Evolutionary conservation across 805 yeast genomes (phyloP).

Genomic region (Candida ipomoeae): DNA sequence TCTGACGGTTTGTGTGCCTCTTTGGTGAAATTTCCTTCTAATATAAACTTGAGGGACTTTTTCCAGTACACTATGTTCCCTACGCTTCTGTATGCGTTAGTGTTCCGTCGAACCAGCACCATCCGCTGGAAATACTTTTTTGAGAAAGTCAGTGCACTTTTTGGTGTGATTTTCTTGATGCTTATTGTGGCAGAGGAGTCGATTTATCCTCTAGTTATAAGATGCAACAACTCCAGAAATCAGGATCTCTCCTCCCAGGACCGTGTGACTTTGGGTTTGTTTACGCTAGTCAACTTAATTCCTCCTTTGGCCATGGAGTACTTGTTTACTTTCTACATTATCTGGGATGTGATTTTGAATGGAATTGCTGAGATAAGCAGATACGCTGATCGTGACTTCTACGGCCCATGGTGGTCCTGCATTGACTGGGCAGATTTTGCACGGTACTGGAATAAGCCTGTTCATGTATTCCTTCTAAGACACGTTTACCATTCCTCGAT

Average conservation of each 20-base stretch:
- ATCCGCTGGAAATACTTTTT: constrained; percentile 68
- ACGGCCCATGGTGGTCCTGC: constrained; percentile 98
- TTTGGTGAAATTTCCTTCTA: constrained; percentile 58
- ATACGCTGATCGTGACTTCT: constrained; percentile 89
- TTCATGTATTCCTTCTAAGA: constrained; percentile 79
- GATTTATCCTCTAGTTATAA: constrained; percentile 68
- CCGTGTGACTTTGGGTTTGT: constrained; percentile 4
- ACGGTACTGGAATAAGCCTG: constrained; percentile 92
- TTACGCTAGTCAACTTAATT: constrained; percentile 61
- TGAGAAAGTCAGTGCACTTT: constrained; percentile 70
- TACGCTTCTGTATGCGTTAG: constrained; percentile 76
- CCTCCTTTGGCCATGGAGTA: constrained; percentile 79
- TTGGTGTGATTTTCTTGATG: constrained; percentile 85
- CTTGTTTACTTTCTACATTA: constrained; percentile 74
- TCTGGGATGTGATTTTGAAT: constrained; percentile 93
- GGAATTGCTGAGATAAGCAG: constrained; percentile 82
- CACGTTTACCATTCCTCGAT: constrained; percentile 94
- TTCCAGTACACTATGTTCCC: constrained; percentile 86
- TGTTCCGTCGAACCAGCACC: constrained; percentile 68
- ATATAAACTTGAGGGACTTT: constrained; percentile 61
- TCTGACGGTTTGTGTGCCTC: constrained; percentile 11
- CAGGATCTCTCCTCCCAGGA: constrained; percentile 1
- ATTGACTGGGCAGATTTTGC: constrained; percentile 91
- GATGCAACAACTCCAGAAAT: constrained; percentile 51
- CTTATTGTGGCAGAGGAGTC: constrained; percentile 69